phyloP scores from a whole-genome alignment of 331 rosid species.

The Acacia pycnantha region DNA sequence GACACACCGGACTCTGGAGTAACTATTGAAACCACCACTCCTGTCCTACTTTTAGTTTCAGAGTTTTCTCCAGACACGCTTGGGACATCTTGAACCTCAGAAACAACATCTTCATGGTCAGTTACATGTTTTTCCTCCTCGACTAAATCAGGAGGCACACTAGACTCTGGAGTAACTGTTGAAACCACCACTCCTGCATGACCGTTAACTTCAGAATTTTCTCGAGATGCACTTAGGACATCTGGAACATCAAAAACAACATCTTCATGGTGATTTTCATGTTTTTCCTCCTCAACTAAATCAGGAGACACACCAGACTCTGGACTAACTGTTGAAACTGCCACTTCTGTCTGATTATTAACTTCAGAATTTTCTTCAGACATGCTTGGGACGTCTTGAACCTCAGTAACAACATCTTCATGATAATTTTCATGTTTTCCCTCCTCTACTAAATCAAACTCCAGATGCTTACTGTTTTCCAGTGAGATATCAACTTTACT shows the following conservation, averaged over 20 bases:
- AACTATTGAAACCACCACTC: background rate
- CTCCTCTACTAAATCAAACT: constrained; percentile 33
- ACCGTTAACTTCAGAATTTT: constrained; percentile 25
- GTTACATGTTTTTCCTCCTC: constrained; percentile 27
- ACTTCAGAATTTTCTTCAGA: background rate
- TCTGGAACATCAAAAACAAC: constrained; percentile 8
- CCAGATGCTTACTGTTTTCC: background rate
- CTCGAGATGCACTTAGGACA: constrained; percentile 21
- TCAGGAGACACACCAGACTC: constrained; percentile 20
- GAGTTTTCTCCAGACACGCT: background rate
- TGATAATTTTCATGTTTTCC: background rate
- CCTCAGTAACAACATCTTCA: background rate
- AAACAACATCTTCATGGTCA: constrained; percentile 28
- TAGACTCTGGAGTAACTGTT: constrained; percentile 9
- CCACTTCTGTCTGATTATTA: background rate
- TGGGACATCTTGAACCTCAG: background rate
- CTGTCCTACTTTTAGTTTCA: background rate
- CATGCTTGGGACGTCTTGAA: background rate
- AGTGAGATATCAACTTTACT: constrained; percentile 25
- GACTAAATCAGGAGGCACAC: constrained; percentile 26
- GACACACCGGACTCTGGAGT: background rate
- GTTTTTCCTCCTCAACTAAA: background rate
- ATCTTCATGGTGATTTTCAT: constrained; percentile 5
- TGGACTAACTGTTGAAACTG: constrained; percentile 14
- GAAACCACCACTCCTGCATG: constrained; percentile 19